These are phyloP conservation scores for Candida caryicola DNA, from an alignment of 805 yeast species.

Conservation along the genomic window DNA sequence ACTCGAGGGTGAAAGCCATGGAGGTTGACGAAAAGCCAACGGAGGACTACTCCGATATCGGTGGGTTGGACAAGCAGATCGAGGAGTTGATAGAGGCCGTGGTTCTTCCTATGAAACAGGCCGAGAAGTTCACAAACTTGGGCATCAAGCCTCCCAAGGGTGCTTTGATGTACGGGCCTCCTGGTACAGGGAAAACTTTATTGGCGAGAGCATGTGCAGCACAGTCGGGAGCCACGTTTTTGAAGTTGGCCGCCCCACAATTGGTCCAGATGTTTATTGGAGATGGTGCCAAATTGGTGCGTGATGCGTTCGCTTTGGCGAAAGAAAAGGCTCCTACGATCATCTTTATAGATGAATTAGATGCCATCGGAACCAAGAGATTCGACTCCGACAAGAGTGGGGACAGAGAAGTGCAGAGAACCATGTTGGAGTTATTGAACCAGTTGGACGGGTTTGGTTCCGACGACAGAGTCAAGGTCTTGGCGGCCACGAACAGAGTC, in stretches of 20 bases:
- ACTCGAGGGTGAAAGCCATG: conserved; percentile 97
- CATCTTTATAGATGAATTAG: conserved; percentile 46
- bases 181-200: conserved; percentile 47
- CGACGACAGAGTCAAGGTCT: conserved; percentile 94
- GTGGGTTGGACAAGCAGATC: conserved; percentile 97
- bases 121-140: conserved; percentile 88
- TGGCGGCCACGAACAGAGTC: conserved; percentile 99
- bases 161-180: conserved; percentile 49
- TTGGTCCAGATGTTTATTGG: conserved; percentile 48
- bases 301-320: conserved; percentile 47
- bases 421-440: conserved; percentile 48
- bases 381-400: conserved; percentile 46
- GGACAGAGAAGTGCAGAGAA: conserved; percentile 47
- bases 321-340: conserved; percentile 47
- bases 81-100: conserved; percentile 98
- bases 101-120: conserved; percentile 97
- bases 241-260: conserved; percentile 46
- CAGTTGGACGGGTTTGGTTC: conserved; percentile 90
- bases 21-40: conserved; percentile 99
- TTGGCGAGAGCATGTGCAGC: conserved; percentile 50
- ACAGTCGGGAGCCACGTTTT: conserved; percentile 45
- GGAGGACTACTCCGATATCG: conserved; percentile 95
- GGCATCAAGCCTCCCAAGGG: conserved; percentile 74
- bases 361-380: conserved; percentile 46
- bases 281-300: conserved; percentile 45